These are phyloP conservation scores for Trichomonascaceae sp. DNA, from an alignment of 1,139 yeast species.

Conservation along the genomic window DNA sequence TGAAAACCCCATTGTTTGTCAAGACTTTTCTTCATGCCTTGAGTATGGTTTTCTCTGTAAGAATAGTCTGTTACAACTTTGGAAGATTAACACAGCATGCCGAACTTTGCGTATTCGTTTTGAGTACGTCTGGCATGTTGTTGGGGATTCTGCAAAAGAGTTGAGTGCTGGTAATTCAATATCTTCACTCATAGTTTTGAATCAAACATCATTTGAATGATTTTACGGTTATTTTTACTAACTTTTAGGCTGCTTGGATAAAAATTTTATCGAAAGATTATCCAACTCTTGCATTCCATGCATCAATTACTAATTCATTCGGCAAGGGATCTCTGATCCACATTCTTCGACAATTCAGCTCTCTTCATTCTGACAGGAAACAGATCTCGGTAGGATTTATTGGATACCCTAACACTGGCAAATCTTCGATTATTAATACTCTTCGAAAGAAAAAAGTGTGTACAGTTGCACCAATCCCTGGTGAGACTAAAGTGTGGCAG, in stretches of 20 bases:
- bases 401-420: constrained; percentile 97
- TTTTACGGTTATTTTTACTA: constrained; percentile 14
- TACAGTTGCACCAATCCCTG: constrained; percentile 96
- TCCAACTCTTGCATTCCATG: constrained; percentile 97
- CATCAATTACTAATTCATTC: constrained; percentile 92
- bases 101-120: constrained; percentile 48
- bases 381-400: constrained; percentile 96
- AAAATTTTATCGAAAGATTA: constrained; percentile 84
- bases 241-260: constrained; percentile 91
- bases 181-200: constrained; percentile 37
- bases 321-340: constrained; percentile 97
- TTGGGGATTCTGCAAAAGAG: constrained; percentile 26
- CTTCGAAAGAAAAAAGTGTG: constrained; percentile 93
- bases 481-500: constrained; percentile 99
- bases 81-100: constrained; percentile 66
- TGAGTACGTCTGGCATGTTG: constrained; percentile 43
- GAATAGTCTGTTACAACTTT: constrained; percentile 87
- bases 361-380: constrained; percentile 85
- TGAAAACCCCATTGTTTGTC: constrained; percentile 37
- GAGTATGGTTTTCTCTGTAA: constrained; percentile 29
- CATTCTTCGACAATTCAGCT: constrained; percentile 84
- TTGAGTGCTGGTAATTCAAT: constrained; percentile 28
- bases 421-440: constrained; percentile 91
- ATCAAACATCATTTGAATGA: constrained; percentile 29
- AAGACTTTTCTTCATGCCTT: constrained; percentile 29